phyloP scores from a whole-genome alignment of 441 rosid genomes.

The Pelargonium fulgidum region DNA sequence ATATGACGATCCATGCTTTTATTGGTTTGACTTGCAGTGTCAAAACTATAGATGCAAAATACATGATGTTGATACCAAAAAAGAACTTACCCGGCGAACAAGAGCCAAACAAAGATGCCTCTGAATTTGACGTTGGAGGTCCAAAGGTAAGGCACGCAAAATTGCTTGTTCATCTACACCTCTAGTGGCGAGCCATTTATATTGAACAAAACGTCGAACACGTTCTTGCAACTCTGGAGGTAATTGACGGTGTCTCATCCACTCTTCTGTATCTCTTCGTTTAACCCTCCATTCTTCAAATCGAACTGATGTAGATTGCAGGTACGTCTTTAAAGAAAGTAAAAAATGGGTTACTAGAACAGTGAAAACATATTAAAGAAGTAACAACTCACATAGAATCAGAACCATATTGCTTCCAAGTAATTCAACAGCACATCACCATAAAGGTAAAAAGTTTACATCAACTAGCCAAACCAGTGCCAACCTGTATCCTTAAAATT shows the following conservation, averaged over 20 bases:
- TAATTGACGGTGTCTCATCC: constrained; percentile 96
- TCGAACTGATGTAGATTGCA: constrained; percentile 82
- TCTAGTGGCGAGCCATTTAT: constrained; percentile 84
- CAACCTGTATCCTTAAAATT: background rate
- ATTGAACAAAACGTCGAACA: constrained; percentile 70
- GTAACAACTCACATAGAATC: background rate
- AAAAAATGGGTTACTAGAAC: background rate
- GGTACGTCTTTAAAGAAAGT: constrained; percentile 55
- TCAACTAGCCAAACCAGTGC: background rate
- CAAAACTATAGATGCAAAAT: background rate
- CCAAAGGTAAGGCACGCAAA: constrained; percentile 66
- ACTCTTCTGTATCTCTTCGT: constrained; percentile 89
- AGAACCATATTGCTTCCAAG: background rate
- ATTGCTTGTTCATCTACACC: constrained; percentile 85
- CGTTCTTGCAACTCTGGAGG: constrained; percentile 67
- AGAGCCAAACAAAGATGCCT: constrained; percentile 85
- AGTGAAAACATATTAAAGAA: background rate
- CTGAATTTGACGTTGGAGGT: constrained; percentile 83
- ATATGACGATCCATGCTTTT: too few relatives aligned
- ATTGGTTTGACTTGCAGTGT: background rate
- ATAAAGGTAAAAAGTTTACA: background rate
- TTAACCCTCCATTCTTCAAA: constrained; percentile 92
- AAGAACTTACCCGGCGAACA: constrained; percentile 67
- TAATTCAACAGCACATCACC: background rate
- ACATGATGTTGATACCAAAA: background rate